A percentile compares a stretch with the other conserved stretches of the same genome.
These are phyloP conservation scores for Saccharomycopsis lassenensis DNA, from an alignment of 805 yeast genomes.

Conservation along the genomic window DNA sequence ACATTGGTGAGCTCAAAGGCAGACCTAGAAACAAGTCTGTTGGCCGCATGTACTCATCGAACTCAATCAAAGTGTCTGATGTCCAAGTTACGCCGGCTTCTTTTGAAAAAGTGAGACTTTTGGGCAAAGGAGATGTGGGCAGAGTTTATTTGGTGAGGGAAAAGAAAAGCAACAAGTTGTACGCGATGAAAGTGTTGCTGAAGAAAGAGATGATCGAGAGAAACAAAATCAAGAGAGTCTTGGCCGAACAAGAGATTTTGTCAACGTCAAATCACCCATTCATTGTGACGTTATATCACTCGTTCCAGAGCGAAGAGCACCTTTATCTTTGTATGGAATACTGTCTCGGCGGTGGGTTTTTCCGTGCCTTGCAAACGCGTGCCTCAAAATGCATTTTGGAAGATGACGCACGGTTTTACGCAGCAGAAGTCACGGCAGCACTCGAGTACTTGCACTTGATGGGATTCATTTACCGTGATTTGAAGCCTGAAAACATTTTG, in stretches of 20 bases:
- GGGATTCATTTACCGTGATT: slow-evolving; percentile 95
- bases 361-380: slow-evolving; percentile 88
- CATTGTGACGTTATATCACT: slow-evolving; percentile 90
- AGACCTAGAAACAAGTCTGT: slow-evolving; percentile 38
- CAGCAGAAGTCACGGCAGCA: slow-evolving; percentile 96
- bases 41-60: slow-evolving; percentile 56
- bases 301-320: slow-evolving; percentile 89
- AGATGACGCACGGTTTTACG: slow-evolving; percentile 84
- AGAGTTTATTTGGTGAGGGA: slow-evolving; percentile 89
- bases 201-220: slow-evolving; percentile 92
- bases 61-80: slow-evolving; percentile 60
- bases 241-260: slow-evolving; percentile 93
- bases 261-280: slow-evolving; percentile 96
- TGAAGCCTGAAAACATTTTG: slow-evolving; percentile 92
- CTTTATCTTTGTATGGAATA: slow-evolving; percentile 95
- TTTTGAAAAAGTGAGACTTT: slow-evolving; percentile 78
- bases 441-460: slow-evolving; percentile 88
- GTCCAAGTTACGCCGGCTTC: slow-evolving; percentile 80
- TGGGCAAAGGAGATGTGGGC: slow-evolving; percentile 98
- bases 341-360: slow-evolving; percentile 98
- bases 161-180: slow-evolving; percentile 58
- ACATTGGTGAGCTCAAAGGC: slow-evolving; percentile 28
- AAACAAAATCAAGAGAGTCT: slow-evolving; percentile 85
- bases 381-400: slow-evolving; percentile 78
- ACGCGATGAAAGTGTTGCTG: slow-evolving; percentile 85